Evolutionary conservation across 805 yeast genomes (phyloP), one percentile per base, ranked within the genome.

Genomic region (Kuraishia capsulata): DNA sequence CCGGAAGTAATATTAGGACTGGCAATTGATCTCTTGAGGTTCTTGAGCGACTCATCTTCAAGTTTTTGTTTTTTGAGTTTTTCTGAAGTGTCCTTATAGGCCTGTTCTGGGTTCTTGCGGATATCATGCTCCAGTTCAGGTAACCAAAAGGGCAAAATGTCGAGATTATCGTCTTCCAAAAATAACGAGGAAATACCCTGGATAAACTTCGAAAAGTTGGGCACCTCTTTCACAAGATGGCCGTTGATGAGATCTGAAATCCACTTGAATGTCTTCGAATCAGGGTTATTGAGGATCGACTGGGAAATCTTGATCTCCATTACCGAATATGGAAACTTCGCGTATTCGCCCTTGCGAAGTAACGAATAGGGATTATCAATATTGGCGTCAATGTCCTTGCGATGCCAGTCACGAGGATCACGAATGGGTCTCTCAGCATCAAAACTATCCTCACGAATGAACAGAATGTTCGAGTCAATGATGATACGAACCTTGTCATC

Each of bases 71-170:
- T 72, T 39, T 71, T 61, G 43, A 67, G 59, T 45, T 73, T 77
- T 45, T 66, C 64, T 45, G 71, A 66, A 34, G 81, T 78, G 50
- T 80, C 85, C 48, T 78, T 80, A 50, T 76, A 77, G 0, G 88
- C 88, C 51, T 80, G 82, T 46, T 75, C 74, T n/a, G 94, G 94
- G 52, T 83, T 81, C 46, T 73, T 73, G 48, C 86, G 72, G 42
- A 81, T 80, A 56, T 83, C 90, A 39, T 63, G 67, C 49, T 86
- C 97, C 50, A 92, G 66, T 44, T 90, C 97, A 42, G 94, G 85
- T 47, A 87, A 70, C 98, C 98, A 90, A 58, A 88, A 84, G 40
- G 98, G 98, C 44, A 90, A 69, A 45, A 81, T 78, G 55, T 87
- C 96, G 53, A 90, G 71, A 48, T 82, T 81, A 51, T 90, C 97